Evolutionary conservation across 2,329 filamentous ascomycete species (phyloP), one percentile per base, ranked within the genome.

Genomic region (Fusarium tupiense): DNA sequence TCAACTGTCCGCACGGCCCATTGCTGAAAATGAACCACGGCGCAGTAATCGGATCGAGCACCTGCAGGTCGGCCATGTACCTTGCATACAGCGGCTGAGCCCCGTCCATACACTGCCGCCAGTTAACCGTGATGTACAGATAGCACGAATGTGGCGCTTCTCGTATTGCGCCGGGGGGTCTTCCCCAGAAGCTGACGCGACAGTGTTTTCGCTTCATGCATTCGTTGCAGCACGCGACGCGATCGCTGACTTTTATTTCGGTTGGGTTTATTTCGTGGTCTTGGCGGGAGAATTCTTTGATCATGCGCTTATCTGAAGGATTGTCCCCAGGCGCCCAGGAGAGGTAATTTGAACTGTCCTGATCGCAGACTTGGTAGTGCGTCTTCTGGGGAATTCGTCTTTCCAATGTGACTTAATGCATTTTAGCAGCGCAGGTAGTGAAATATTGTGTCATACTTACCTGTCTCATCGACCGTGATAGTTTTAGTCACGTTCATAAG

Each of bases 351-450:
- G 46, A 22, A 17, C 46, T 22, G 20, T 26, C 1, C 4, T 10
- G 20, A 3, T 49, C 26, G 16, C 49, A 35, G 49, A 20, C 31
- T 24, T 19, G 8, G 31, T 52, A 35, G 17, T 52, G 49, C 2
- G 49, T 35, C 5, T 52, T 8, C 11, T 13, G 22, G 3, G 49
- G 49, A 16, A 35, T 20, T 8, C 3, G n/a, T 24, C 31, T 52
- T 8, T 52, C 12, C 3, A 35, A 3, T 2, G 31, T 52, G 17
- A 52, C 49, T 52, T 24, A 0, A 3, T 0, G n/a, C 17, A 24
- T 2, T 2, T 52, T 16, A 35, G 31, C 2, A 20, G 2, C 8
- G 31, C 0, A 8, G 17, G 2, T 1, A 20, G 17, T 4, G 6
- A 35, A 1, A 8, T 11, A 5, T 35, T 0, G 4, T 14, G 11